Conservation (phyloP, 768 basidiomycete species). For the Podaxis mareebaensis region DNA sequence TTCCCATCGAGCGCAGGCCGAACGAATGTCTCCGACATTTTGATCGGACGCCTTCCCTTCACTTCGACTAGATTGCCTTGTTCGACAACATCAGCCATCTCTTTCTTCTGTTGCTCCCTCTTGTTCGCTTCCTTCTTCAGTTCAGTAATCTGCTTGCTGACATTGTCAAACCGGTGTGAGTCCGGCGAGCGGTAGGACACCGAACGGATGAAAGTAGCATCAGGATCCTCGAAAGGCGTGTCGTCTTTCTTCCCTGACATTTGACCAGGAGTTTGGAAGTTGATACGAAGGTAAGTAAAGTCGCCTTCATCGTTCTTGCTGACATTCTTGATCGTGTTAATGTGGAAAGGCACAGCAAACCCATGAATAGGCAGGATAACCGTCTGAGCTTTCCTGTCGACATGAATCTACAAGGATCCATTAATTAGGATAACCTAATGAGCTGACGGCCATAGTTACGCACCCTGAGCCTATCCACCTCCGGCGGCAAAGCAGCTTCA, state of each 20-base stretch:
- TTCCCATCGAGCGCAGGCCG: conserved; percentile 95
- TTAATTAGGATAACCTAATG: conserved; percentile 1
- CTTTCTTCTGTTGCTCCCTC: conserved; percentile 95
- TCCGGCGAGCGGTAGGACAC: conserved; percentile 93
- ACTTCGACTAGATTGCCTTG: conserved; percentile 89
- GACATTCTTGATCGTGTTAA: conserved; percentile 97
- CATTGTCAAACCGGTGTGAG: conserved; percentile 81
- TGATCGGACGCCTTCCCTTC: conserved; percentile 83
- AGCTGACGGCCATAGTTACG: conserved; percentile 26
- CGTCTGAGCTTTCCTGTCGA: conserved; percentile 89
- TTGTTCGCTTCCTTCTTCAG: conserved; percentile 97
- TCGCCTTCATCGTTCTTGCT: conserved; percentile 98
- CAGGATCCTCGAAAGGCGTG: conserved; percentile 97
- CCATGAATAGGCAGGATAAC: conserved; percentile 93
- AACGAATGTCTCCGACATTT: conserved; percentile 89
- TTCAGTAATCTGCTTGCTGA: conserved; percentile 91
- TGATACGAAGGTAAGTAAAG: conserved; percentile 91
- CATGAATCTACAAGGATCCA: conserved; percentile 63
- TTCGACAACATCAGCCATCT: conserved; percentile 97
- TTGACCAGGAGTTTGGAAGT: conserved; percentile 98
- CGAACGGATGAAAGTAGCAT: conserved; percentile 94
- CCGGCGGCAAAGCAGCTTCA: conserved; percentile 85
- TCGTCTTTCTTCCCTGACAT: conserved; percentile 98
- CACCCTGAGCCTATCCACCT: conserved; percentile 79
- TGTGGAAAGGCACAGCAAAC: conserved; percentile 96